A percentile compares a stretch with the other conserved stretches of the same genome.
These are phyloP conservation scores for Ustilago tritici DNA, from an alignment of 1,284 basidiomycete genomes.

Conservation along the genomic window DNA sequence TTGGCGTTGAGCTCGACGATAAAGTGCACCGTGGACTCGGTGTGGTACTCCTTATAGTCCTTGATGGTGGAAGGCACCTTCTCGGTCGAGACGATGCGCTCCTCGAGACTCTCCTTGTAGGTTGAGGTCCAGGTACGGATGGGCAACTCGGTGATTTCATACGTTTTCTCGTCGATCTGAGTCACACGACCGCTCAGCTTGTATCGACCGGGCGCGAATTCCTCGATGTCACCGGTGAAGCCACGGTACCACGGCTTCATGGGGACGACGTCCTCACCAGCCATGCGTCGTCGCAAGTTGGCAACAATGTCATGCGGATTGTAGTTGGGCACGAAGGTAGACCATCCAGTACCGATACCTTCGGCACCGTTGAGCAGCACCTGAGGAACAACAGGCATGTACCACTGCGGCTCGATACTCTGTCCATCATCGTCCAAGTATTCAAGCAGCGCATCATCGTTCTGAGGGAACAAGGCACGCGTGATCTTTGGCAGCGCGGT, in stretches of 20 bases:
- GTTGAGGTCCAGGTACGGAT: constrained; percentile 94
- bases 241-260: constrained; percentile 99
- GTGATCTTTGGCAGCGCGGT: constrained; percentile 85
- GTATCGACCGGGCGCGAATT: constrained; percentile 84
- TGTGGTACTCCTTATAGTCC: constrained; percentile 74
- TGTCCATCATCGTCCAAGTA: constrained; percentile 89
- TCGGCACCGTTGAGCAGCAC: constrained; percentile 94
- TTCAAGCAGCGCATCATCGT: constrained; percentile 86
- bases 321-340: constrained; percentile 90
- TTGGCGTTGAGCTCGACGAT: constrained; percentile 83
- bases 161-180: constrained; percentile 85
- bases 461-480: constrained; percentile 82
- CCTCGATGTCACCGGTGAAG: constrained; percentile 86
- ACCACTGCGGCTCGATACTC: constrained; percentile 93
- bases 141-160: constrained; percentile 95
- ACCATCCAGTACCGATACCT: constrained; percentile 99
- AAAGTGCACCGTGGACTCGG: constrained; percentile 92
- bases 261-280: constrained; percentile 81
- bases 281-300: constrained; percentile 89
- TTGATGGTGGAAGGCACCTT: constrained; percentile 77
- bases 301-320: constrained; percentile 91
- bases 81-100: constrained; percentile 73
- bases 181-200: constrained; percentile 82
- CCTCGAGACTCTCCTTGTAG: constrained; percentile 91
- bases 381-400: constrained; percentile 89